Evolutionary conservation across 345 rosid species (phyloP).

Genomic region (Sonneratia caseolaris): DNA sequence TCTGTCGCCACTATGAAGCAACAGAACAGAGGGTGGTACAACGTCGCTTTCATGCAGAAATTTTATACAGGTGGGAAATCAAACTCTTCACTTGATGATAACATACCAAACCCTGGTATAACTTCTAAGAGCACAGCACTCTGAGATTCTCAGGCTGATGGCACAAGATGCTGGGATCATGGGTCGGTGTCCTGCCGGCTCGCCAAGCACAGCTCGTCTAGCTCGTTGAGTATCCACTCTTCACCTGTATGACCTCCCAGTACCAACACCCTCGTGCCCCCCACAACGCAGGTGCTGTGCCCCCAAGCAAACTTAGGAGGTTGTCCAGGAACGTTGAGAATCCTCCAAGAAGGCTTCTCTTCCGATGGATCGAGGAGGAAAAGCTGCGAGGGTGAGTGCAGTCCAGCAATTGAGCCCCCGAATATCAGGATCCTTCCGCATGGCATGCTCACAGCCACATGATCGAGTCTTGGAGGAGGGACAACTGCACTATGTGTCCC

Average conservation of each 20-base stretch:
- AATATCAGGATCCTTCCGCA: conserved; percentile 84
- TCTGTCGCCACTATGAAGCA: too few relatives aligned
- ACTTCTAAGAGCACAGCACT: too few relatives aligned
- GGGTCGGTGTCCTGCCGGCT: conserved; percentile 38
- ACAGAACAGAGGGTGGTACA: too few relatives aligned
- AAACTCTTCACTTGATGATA: too few relatives aligned
- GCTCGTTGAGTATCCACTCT: conserved; percentile 84
- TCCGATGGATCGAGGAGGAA: conserved; percentile 75
- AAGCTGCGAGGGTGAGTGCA: conserved; percentile 81
- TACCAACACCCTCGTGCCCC: conserved; percentile 84
- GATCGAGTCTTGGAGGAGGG: conserved; percentile 90
- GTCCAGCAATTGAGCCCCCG: conserved; percentile 82
- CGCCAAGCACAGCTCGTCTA: conserved; percentile 75
- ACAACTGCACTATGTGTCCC: conserved; percentile 54
- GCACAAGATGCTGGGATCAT: too few relatives aligned
- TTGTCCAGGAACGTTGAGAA: conserved; percentile 67
- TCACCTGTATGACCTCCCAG: conserved; percentile 90
- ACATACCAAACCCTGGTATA: too few relatives aligned
- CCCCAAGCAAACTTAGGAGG: conserved; percentile 96
- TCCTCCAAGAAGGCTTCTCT: conserved; percentile 87
- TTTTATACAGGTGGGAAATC: too few relatives aligned
- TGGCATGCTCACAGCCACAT: conserved; percentile 92
- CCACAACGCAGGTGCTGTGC: conserved; percentile 88
- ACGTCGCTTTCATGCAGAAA: too few relatives aligned
- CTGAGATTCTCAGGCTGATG: too few relatives aligned